Evolutionary conservation across 140 eudicot genomes (phyloP), one percentile per base, ranked within the genome.

Genomic region (Flaveria floridana): DNA sequence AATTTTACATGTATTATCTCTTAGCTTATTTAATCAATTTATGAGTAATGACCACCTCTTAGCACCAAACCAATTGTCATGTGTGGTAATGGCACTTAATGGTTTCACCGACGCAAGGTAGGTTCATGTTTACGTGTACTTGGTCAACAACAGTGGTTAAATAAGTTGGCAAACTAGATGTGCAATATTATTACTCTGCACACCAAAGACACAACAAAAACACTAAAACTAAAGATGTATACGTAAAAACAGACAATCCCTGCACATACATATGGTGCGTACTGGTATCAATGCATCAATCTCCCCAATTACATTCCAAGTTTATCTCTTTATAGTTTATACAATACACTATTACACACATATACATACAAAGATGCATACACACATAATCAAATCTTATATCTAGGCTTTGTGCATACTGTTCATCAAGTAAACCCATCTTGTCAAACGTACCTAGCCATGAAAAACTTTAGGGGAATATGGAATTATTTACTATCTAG

Each of bases 261-360:
- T 76, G 7, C 19, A 42, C 74, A 10, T 41, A 68, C 39, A 55
- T 68, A 76, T 56, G 75, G 23, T 41, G 62, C 47, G 14, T 56
- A 68, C 75, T 10, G 50, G 18, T 52, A 53, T 48, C 28, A 21
- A 16, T 62, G 18, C 75, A 57, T 68, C 39, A 28, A 42, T 18
- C 9, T 15, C 50, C 13, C 65, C 28, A 57, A 57, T 26, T 25
- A 66, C 21, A 51, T 18, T 34, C 26, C 70, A 68, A 58, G 56
- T 20, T 6, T 19, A 59, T 78, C 15, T 8, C 14, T n/a, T n/a
- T n/a, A n/a, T n/a, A n/a, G n/a, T 42, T 39, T 23, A 13, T 25
- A 62, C 48, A 26, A 63, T 47, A 37, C 16, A 28, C 41, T 16
- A 13, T 53, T n/a, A 15, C 62, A 63, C 10, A n/a, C 9, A 13